Evolutionary conservation across 345 rosid genomes (phyloP), one percentile per base, ranked within the genome.

Genomic region (Heritiera fomes): DNA sequence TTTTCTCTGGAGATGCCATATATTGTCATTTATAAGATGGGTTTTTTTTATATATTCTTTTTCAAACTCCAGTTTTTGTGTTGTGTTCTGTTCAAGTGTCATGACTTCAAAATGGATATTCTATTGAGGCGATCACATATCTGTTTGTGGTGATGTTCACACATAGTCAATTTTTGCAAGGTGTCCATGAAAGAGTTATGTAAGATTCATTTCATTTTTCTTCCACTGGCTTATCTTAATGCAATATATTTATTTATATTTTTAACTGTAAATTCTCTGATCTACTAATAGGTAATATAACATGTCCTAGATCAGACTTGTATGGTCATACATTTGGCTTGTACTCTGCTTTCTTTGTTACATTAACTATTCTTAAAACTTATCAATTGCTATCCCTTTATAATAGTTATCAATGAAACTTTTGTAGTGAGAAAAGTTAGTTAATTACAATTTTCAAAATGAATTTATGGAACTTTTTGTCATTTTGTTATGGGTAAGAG

Each of bases 391-490:
- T 82, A 96, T 96, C 82, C 94, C 98, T 65, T 87, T 96, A 67
- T 94, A 98, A 47, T 97, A 96, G 84, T 82, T 96, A 76, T 94
- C 99, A 64, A 96, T 96, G 98, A 94, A 94, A 82, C 91, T 96
- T 83, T 81, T 96, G 76, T 97, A 96, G 82, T 89, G 97, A 71
- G 99, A 94, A 81, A 98, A 96, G 90, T 86, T 94, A 86, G 97
- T 23, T 23, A 23, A 23, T 23, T 23, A 23, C 28, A 23, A 23
- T 23, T 23, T 23, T 23, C 28, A 23, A 87, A 96, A 96, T 82
- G 98, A 94, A 74, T 94, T 96, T 84, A 96, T 96, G 98, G 92
- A 95, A 90, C 99, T 98, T 60, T 96, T 96, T 85, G 98, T 96
- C 77, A 88, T 96, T 84, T 23, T 23, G 99, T 96, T 69, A 96